A percentile compares a stretch with the other conserved stretches of the same genome.
Conservation (phyloP, 1,139 yeast genomes). For the Pichia inconspicua region DNA sequence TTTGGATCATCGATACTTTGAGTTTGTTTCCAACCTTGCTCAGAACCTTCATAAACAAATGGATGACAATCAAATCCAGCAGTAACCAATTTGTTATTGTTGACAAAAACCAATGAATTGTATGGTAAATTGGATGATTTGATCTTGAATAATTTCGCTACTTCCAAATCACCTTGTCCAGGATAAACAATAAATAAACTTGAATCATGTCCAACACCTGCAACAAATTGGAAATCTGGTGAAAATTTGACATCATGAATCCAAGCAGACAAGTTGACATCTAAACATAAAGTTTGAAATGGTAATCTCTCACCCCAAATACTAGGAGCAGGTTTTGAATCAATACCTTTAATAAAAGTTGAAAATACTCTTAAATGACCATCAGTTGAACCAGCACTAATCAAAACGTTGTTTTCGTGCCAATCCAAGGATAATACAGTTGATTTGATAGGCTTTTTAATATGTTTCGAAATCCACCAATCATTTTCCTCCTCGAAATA, state of each 20-base stretch:
- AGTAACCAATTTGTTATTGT: constrained; percentile 61
- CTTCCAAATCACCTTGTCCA: constrained; percentile 33
- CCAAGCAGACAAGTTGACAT: constrained; percentile 80
- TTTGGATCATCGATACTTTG: constrained; percentile 57
- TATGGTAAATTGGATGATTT: constrained; percentile 79
- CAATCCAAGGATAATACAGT: constrained; percentile 81
- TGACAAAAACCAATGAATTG: constrained; percentile 61
- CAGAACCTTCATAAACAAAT: constrained; percentile 68
- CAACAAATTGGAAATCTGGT: constrained; percentile 71
- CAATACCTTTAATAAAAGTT: constrained; percentile 87
- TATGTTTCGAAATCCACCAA: constrained; percentile 99
- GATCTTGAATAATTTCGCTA: constrained; percentile 34
- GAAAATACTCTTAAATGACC: constrained; percentile 92
- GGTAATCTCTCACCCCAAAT: constrained; percentile 96
- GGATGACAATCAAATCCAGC: constrained; percentile 96
- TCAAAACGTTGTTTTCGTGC: constrained; percentile 89
- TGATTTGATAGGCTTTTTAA: constrained; percentile 86
- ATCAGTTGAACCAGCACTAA: constrained; percentile 91
- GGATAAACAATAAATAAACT: constrained; percentile 73
- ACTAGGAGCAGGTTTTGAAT: constrained; percentile 69
- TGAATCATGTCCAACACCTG: constrained; percentile 55
- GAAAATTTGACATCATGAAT: constrained; percentile 86
- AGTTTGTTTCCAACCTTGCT: constrained; percentile 58
- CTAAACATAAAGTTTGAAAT: constrained; percentile 88
- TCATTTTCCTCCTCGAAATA: constrained; percentile 93